Base-by-base conservation (phyloP, 108 stramenopile species). In the Cylindrotheca fusiformis region DNA sequence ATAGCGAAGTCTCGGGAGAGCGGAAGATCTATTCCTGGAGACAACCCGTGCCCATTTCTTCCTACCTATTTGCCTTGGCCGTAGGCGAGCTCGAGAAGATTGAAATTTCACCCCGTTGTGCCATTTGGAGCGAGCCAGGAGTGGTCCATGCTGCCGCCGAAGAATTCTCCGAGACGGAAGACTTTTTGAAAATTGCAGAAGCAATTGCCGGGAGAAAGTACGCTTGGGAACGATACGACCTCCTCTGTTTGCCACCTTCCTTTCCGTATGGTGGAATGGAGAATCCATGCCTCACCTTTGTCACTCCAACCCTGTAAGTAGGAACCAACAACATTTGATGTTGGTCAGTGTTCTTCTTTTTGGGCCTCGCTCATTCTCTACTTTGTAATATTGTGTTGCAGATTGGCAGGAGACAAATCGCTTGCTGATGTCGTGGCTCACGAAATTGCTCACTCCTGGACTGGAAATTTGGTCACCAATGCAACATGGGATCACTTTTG, bases 241-340 rank as follows among this genome's bases (percentile, higher is more conserved):
- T 99, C 2, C 72, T 99, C 23, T 95, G 95, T 74, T 75, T 99
- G 44, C 97, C 97, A 12, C 97, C 97, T 6, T 81, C 82, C 28
- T 99, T 98, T 75, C 97, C 99, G 6, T 99, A 98, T 74, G 99
- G 99, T 3, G 99, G 95, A 24, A 96, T 96, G 95, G 95, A 96
- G 82, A 96, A 97, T 76, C 95, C 94, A 0, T 97, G 96, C 63
- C 77, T 98, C 29, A 98, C 97, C 20, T 98, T 98, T 79, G 96
- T 96, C 33, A 99, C 98, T 14, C 98, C 98, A 0, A 99, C 99
- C 2, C 73, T 98, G 14, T 72, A 41, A 6, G 36, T 41, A 14
- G 10, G 14, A 41, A 41, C 36, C 6, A 41, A 41, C 6, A 41
- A 14, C 6, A 41, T 14, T 41, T 6, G 36, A 41, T 10, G 36